Conservation (phyloP, 441 rosid genomes). For the Populus trichocarpa region DNA sequence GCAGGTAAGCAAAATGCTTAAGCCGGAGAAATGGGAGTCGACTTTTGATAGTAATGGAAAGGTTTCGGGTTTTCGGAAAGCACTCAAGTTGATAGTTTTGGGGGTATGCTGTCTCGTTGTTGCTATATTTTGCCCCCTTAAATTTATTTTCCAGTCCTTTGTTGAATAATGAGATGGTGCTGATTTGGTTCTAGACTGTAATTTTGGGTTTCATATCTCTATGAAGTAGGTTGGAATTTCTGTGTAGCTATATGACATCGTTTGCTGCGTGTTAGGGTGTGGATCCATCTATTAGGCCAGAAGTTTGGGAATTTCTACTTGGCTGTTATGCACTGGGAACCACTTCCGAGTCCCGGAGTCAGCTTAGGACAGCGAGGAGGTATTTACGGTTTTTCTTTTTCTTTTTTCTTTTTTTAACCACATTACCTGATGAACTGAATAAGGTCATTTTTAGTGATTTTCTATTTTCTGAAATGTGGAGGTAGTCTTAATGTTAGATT, state of each 20-base stretch:
- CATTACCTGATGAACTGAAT: too few relatives aligned
- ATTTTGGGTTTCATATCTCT: background rate
- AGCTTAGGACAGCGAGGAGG: conserved; percentile 82
- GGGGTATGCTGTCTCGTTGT: conserved; percentile 60
- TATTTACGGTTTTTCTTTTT: conserved; percentile 19
- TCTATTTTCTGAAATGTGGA: too few relatives aligned
- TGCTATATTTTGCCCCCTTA: background rate
- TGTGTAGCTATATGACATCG: conserved; percentile 10
- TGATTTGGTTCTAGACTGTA: background rate
- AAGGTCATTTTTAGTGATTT: too few relatives aligned
- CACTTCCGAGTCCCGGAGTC: conserved; percentile 71
- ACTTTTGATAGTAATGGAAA: conserved; percentile 77
- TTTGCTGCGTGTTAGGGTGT: conserved; percentile 62
- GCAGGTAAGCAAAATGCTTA: conserved; percentile 84
- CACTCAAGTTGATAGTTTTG: conserved; percentile 63
- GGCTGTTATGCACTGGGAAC: conserved; percentile 86
- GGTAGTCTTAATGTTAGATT: too few relatives aligned
- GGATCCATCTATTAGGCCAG: conserved; percentile 90
- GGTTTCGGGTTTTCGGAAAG: conserved; percentile 77
- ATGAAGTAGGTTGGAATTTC: conserved; percentile 2
- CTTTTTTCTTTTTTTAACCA: too few relatives aligned
- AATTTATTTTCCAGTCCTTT: too few relatives aligned
- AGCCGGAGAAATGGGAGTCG: conserved; percentile 84
- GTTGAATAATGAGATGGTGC: too few relatives aligned
- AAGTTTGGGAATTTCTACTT: conserved; percentile 98